Evolutionary conservation across 2,329 filamentous ascomycete genomes (phyloP).

Genomic region (Arthrobotrys entomopaga): DNA sequence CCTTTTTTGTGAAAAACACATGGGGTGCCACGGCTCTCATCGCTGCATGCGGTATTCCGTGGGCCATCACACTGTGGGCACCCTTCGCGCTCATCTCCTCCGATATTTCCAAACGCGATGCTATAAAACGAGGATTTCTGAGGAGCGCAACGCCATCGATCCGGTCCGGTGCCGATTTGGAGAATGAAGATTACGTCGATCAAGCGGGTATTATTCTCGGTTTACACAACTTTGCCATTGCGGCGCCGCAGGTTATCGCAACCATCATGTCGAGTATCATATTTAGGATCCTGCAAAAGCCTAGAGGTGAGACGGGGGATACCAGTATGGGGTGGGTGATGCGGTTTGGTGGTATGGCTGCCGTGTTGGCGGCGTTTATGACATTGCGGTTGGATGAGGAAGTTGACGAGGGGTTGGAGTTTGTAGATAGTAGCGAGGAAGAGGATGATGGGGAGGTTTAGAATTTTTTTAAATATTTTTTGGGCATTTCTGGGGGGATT

Average conservation of each 20-base stretch:
- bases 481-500: not conserved
- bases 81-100: conserved; percentile 94
- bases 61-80: conserved; percentile 93
- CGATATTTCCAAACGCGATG: conserved; percentile 85
- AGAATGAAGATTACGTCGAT: conserved; percentile 61
- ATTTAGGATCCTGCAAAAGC: conserved; percentile 87
- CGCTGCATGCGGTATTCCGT: conserved; percentile 84
- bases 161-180: conserved; percentile 22
- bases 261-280: conserved; percentile 85
- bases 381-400: conserved; percentile 75
- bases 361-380: conserved; percentile 79
- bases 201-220: conserved; percentile 91
- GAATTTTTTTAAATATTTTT: not conserved
- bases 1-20: conserved; percentile 79
- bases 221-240: conserved; percentile 94
- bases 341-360: conserved; percentile 81
- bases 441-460: conserved; percentile 40
- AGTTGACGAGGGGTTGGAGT: conserved; percentile 51
- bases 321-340: conserved; percentile 87
- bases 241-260: conserved; percentile 88
- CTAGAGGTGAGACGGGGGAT: conserved; percentile 83
- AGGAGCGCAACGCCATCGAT: conserved; percentile 24
- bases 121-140: conserved; percentile 67
- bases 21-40: conserved; percentile 79
- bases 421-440: conserved; percentile 50